A percentile compares a stretch with the other conserved stretches of the same genome.
Evolutionary conservation across 352 stramenopile genomes (phyloP).

Genomic region (Pythium phragmiticola): DNA sequence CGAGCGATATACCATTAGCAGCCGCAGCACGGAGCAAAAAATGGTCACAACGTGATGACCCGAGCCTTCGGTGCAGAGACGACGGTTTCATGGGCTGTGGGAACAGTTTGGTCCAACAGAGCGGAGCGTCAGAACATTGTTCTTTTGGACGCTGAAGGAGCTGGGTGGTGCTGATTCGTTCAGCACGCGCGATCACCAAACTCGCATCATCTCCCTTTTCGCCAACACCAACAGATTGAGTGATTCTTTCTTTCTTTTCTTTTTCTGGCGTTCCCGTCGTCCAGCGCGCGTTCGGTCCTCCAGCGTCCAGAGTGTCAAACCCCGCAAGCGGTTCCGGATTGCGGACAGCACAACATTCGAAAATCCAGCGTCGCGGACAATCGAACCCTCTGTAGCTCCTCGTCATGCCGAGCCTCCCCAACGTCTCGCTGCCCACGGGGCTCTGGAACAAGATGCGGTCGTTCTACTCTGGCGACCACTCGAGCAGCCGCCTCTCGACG

Average conservation of each 20-base stretch:
- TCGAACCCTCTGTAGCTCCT: neutral
- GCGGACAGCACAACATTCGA: too few species aligned
- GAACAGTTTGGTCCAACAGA: neutral
- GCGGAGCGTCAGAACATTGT: slow-evolving; percentile 10
- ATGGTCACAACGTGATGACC: neutral
- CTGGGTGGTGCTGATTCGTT: neutral
- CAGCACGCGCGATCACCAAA: neutral
- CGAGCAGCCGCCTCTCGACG: slow-evolving; percentile 31
- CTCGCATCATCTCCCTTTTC: neutral
- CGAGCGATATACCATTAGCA: neutral
- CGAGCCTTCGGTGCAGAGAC: slow-evolving; percentile 1
- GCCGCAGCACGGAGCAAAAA: slow-evolving; percentile 15
- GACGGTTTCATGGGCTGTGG: neutral
- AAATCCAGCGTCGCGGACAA: neutral
- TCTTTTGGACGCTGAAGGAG: neutral
- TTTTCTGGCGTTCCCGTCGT: neutral
- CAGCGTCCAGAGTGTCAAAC: neutral
- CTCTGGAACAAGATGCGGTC: slow-evolving; percentile 21
- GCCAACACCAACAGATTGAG: neutral
- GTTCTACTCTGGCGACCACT: slow-evolving; percentile 11
- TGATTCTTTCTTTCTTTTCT: neutral
- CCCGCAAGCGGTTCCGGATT: neutral
- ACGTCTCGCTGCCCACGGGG: slow-evolving; percentile 24
- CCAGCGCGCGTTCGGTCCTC: neutral
- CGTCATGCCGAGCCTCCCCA: slow-evolving; percentile 25